Evolutionary conservation across 2,329 filamentous ascomycete genomes (phyloP).

Genomic region (Fusarium fujikuroi): DNA sequence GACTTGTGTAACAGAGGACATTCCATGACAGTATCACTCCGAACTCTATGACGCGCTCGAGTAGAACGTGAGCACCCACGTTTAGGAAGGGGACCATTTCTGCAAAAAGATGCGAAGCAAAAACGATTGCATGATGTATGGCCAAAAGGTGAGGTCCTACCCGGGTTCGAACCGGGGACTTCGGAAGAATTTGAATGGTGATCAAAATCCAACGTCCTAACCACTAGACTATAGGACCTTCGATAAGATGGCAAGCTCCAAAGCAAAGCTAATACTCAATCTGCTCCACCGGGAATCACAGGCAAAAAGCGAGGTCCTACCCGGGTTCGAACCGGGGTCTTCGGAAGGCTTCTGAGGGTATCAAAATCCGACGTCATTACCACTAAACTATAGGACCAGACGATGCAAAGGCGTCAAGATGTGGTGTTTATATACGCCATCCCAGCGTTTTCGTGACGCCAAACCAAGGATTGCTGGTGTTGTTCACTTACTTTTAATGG

Average conservation of each 20-base stretch:
- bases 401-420: neutral
- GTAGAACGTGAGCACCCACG: neutral
- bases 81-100: neutral
- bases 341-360: slow-evolving; percentile 20
- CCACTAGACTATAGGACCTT: slow-evolving; percentile 31
- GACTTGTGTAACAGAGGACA: neutral
- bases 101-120: neutral
- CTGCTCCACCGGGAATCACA: accelerated
- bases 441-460: accelerated
- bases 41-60: neutral
- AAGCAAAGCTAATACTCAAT: accelerated
- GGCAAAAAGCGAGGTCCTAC: slow-evolving; percentile 26
- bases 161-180: slow-evolving; percentile 31
- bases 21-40: neutral
- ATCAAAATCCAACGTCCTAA: slow-evolving; percentile 32
- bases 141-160: slow-evolving; percentile 20
- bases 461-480: accelerated
- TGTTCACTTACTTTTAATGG: accelerated
- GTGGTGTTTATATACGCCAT: neutral
- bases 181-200: slow-evolving; percentile 7
- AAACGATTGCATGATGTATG: too few relatives aligned
- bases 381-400: slow-evolving; percentile 31
- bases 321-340: slow-evolving; percentile 33
- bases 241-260: accelerated
- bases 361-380: slow-evolving; percentile 34